Base-by-base conservation (phyloP, 1,284 basidiomycete species). In the Mycosarcoma maydis region DNA sequence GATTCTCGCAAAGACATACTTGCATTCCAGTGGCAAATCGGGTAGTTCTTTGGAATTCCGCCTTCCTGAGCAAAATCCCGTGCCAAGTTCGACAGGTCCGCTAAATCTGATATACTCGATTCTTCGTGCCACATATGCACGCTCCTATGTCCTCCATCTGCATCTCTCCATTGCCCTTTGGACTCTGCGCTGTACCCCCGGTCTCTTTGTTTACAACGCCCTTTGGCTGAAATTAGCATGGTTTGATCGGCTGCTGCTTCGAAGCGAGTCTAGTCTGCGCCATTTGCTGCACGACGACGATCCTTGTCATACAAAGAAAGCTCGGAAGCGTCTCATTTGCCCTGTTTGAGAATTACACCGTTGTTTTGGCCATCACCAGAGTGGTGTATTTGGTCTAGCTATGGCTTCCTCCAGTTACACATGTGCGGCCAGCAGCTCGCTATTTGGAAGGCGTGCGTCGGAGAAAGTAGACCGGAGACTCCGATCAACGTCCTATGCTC, bases 21-120 rank as follows among this genome's bases (percentile, higher is more conserved):
- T 40, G 45, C 60, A 64, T 64, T 64, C 60, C 60, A 57, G 38
- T 16, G 36, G 36, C 36, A 20, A 6, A 20, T 37, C 36, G 36
- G 36, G 8, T 19, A 8, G 7, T 20, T 5, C n/a, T 37, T n/a
- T 37, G 36, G 36, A 37, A 37, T 37, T 37, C 36, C 19, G 36
- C 36, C 6, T 37, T 20, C 20, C 8, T 5, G 36, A 3, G 36
- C n/a, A 34, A 45, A 27, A 30, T 44, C 5, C 37, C 19, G 20
- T 30, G 61, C 62, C 55, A 50, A 54, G 50, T 54, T 55, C 30
- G 62, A 65, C 62, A 65, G 62, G 22, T 62, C 29, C 46, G 38
- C 29, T 45, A 50, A 48, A 51, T 55, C 42, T 65, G 62, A 65
- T 65, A 65, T 65, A 42, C 37, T 40, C 50, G 27, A 9, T 39